Base-by-base conservation (phyloP, 2,329 filamentous ascomycete genomes). In the Pseudopyricularia cyperi region DNA sequence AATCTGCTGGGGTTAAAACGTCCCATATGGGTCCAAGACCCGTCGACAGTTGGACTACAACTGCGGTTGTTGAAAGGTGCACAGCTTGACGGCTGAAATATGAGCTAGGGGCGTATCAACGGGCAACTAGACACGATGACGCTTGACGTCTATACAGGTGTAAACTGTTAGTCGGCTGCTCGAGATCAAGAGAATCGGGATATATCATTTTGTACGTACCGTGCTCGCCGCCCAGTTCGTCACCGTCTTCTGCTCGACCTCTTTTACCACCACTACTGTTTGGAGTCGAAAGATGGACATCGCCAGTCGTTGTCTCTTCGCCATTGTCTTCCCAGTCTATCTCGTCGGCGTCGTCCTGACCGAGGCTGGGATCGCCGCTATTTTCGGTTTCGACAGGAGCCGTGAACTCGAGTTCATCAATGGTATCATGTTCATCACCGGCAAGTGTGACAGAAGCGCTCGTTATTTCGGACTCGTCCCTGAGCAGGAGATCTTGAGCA, bases 141-240 rank as follows among this genome's bases (percentile, higher is more conserved):
- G 76, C 66, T 77, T 80, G 64, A 67, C 61, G 61, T 75, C 75
- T 67, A 58, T 53, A 37, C 56, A 54, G 14, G 58, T 72, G 28
- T 17, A 32, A 7, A 22, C 26, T 26, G 22, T 44, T 4, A 12
- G 49, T 32, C 24, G 33, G 24, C 14, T 44, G 11, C 39, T 44
- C 39, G 19, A 14, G 3, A 12, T 7, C 22, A 26, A 26, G 24
- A 14, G 8, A 2, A 26, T 15, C 28, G 8, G 22, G 7, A 22
- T 24, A 11, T 7, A 17, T 7, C 26, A 26, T 3, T 3, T 17
- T 3, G 49, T 19, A 55, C 57, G 33, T 62, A 66, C 63, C 63
- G 56, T 65, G 62, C 54, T 64, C 63, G 53, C 65, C 64, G 58
- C 65, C 66, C 83, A 58, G 57, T 42, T 52, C 57, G 52, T 63